phyloP scores from a whole-genome alignment of 345 rosid species.

The Rhodamnia rubescens region DNA sequence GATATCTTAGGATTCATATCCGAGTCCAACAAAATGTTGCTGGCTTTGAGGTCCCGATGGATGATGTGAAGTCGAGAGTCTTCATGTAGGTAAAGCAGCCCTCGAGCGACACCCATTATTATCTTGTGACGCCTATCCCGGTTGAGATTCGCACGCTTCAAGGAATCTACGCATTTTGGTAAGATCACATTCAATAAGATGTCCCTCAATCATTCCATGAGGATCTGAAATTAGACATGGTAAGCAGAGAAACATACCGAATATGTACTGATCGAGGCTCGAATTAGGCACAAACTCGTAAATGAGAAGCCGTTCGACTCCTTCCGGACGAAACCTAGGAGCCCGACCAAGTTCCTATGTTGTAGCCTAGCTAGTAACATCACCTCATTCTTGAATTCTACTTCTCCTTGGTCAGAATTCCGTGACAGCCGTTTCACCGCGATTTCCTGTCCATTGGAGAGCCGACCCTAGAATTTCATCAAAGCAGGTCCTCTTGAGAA shows the following conservation, averaged over 20 bases:
- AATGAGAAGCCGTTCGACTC: constrained; percentile 28
- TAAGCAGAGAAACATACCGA: constrained; percentile 6
- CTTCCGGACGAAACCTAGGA: constrained; percentile 25
- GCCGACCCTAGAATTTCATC: constrained; percentile 6
- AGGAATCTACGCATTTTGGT: constrained; percentile 8
- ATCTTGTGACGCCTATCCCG: constrained; percentile 28
- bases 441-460: constrained; percentile 12
- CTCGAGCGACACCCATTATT: constrained; percentile 26
- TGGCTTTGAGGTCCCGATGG: constrained; percentile 39
- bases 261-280: constrained; percentile 32
- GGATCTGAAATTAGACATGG: background rate
- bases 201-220: background rate
- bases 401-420: constrained; percentile 24
- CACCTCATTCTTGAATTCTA: constrained; percentile 33
- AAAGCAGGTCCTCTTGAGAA: background rate
- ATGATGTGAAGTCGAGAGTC: constrained; percentile 29
- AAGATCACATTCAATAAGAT: background rate
- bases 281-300: constrained; percentile 35
- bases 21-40: constrained; percentile 29
- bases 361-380: constrained; percentile 30
- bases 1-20: constrained; percentile 35
- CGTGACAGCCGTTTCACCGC: constrained; percentile 27
- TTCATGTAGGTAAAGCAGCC: constrained; percentile 38
- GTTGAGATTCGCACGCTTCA: constrained; percentile 1
- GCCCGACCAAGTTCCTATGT: constrained; percentile 33